Base-by-base conservation (phyloP, 768 basidiomycete genomes). In the Tricholoma bakamatsutake region DNA sequence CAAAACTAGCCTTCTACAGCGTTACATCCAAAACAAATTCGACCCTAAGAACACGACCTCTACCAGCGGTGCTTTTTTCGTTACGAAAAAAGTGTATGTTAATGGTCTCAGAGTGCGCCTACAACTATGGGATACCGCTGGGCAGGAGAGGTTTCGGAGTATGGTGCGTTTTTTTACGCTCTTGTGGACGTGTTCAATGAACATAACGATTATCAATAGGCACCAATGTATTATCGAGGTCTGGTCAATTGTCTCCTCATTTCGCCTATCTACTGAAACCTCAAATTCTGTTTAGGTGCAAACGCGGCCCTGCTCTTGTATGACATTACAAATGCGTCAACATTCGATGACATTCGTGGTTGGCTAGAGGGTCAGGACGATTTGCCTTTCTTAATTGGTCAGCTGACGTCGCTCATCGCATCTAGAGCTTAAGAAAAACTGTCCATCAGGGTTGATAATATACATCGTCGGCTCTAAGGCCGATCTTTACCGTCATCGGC, bases 401-500 rank as follows among this genome's bases (percentile, higher is more conserved):
- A 52, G 42, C 57, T 47, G 60, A 54, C 60, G 60, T 54, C 48
- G 54, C 17, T 54, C 58, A 60, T 59, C 51, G 63, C 61, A 15
- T 63, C 40, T 71, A 93, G 91, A 93, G 73, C 78, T 92, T 60
- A 92, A 88, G 82, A 91, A 88, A 80, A 92, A 93, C 67, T 91
- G 90, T 64, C 77, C 87, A 42, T 81, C 87, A 49, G 92, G 95
- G 65, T 80, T 94, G 56, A 87, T 96, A 68, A 93, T 97, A 64
- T 93, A 94, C 71, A 91, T 98, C 64, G 93, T 97, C 63, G 94
- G 95, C 55, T 84, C 94, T 59, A 98, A 98, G 71, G 88, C 90
- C 63, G 90, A 93, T 76, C 79, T 93, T 57, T 70, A 80, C 57
- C 74, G 76, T 39, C 78, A 84, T 58, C 83, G 90, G 47, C 85